Base-by-base conservation (phyloP, 371 early-diverging fungal species). In the Ordospora pajunii region DNA sequence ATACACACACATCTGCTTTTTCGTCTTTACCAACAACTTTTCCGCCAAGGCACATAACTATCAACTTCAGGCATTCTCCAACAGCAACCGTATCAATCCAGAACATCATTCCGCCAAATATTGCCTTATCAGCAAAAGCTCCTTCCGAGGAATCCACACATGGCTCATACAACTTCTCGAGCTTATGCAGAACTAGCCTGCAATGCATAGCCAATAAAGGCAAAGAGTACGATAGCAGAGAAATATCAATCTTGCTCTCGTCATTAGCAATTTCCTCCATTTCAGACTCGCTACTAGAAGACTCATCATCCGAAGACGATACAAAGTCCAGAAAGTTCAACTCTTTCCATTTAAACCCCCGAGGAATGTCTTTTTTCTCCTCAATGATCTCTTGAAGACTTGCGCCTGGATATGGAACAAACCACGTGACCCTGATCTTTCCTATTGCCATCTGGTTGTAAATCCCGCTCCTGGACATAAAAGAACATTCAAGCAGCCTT, bases 391-490 rank as follows among this genome's bases (percentile, higher is more conserved):
- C 77, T 17, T 52, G 43, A 11, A 80, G 27, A 52, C 37, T 54
- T 17, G 32, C 43, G 2, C 54, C 52, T 19, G 67, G 74, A 40
- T 77, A 80, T 25, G 77, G 77, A 67, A 52, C 49, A 19, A 68
- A 23, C 77, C 77, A 80, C 11, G 73, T 45, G 21, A 80, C 77
- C 12, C 19, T 37, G 40, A 76, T 67, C 42, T 64, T 71, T 27
- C 77, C 64, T 23, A 80, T n/a, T 14, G 48, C 64, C 5, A 74
- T 46, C 64, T 64, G 43, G 45, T 72, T 73, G 46, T 70, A 80
- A 23, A 80, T 62, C 1, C 80, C 80, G 7, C 67, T 62, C 27
- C 27, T 71, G 6, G 77, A 66, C 66, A 80, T 44, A 71, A 77
- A 80, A 0, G 69, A 73, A 42, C 45, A 62, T 25, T 62, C 62